Conservation (phyloP, 2,329 filamentous ascomycete genomes). For the Calonectria hongkongensis region DNA sequence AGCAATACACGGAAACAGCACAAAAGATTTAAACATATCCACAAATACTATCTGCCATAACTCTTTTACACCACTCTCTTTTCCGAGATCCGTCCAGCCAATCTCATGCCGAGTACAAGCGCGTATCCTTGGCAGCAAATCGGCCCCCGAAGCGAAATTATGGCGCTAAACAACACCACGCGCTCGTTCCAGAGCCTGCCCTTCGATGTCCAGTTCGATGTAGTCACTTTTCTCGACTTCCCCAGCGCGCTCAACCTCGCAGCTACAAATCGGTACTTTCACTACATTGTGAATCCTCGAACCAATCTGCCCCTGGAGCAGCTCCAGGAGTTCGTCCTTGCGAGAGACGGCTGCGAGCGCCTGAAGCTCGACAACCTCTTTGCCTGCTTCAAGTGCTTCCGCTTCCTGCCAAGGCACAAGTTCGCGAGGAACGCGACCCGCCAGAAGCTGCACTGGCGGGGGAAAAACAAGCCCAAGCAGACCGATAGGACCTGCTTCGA, state of each 20-base stretch:
- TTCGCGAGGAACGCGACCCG: constrained; percentile 28
- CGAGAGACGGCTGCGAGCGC: constrained; percentile 27
- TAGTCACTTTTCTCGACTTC: constrained; percentile 39
- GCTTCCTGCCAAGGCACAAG: constrained; percentile 40
- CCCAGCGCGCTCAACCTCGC: constrained; percentile 34
- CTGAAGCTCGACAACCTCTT: constrained; percentile 30
- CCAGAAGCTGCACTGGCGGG: not conserved
- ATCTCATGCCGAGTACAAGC: not conserved
- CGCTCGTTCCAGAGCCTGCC: constrained; percentile 41
- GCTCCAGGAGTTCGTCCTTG: constrained; percentile 23
- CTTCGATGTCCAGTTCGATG: constrained; percentile 46
- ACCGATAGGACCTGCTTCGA: constrained; percentile 43
- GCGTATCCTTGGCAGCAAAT: not conserved
- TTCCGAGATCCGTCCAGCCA: not conserved
- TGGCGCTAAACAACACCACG: constrained; percentile 23
- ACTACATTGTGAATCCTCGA: constrained; percentile 31
- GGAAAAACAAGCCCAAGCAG: not conserved
- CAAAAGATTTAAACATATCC: not conserved
- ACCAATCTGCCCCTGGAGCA: not conserved
- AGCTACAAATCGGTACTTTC: constrained; percentile 42
- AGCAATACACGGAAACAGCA: not conserved
- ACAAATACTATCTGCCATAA: not conserved
- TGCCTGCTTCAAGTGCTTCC: constrained; percentile 45
- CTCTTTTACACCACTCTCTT: not conserved
- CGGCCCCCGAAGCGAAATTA: constrained; percentile 30